Evolutionary conservation across 1,139 yeast species (phyloP).

Genomic region (Ashbya aceris): DNA sequence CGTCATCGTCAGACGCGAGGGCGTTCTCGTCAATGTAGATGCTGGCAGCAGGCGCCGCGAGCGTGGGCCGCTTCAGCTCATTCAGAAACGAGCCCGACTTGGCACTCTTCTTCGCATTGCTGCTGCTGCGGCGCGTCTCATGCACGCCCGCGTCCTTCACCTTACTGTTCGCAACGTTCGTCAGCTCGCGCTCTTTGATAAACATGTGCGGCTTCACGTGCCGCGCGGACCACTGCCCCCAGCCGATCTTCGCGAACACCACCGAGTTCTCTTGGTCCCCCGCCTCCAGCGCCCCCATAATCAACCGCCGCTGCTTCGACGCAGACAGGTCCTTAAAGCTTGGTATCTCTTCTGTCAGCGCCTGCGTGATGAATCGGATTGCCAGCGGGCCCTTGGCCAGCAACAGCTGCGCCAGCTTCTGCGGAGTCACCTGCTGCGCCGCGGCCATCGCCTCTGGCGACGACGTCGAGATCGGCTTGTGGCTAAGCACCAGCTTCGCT

Average conservation of each 20-base stretch:
- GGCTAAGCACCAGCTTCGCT: slow-evolving; percentile 1
- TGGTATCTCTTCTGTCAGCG: slow-evolving; percentile 63
- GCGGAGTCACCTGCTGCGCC: slow-evolving; percentile 78
- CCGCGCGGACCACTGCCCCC: slow-evolving; percentile 97
- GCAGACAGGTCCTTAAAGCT: slow-evolving; percentile 73
- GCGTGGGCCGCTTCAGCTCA: slow-evolving; percentile 2
- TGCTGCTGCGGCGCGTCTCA: slow-evolving; percentile 29
- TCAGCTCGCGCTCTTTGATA: slow-evolving; percentile 30
- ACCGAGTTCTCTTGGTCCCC: slow-evolving; percentile 55
- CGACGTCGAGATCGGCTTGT: slow-evolving; percentile 49
- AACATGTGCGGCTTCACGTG: slow-evolving; percentile 40
- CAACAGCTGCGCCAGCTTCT: slow-evolving; percentile 60
- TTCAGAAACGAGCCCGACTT: slow-evolving; percentile 4
- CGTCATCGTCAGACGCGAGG: slow-evolving; percentile 33
- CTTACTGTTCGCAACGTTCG: slow-evolving; percentile 29
- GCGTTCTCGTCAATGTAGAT: slow-evolving; percentile 36
- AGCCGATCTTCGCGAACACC: slow-evolving; percentile 89
- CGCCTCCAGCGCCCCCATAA: slow-evolving; percentile 77
- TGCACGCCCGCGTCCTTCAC: slow-evolving; percentile 33
- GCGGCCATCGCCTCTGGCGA: slow-evolving; percentile 86
- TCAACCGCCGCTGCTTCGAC: slow-evolving; percentile 81
- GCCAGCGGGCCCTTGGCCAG: slow-evolving; percentile 79
- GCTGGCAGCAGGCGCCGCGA: slow-evolving; percentile 3
- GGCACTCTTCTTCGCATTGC: slow-evolving; percentile 3
- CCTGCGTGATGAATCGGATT: slow-evolving; percentile 79